Evolutionary conservation across 2,329 filamentous ascomycete species (phyloP), one percentile per base, ranked within the genome.

Genomic region (Helicocarpus griseus): DNA sequence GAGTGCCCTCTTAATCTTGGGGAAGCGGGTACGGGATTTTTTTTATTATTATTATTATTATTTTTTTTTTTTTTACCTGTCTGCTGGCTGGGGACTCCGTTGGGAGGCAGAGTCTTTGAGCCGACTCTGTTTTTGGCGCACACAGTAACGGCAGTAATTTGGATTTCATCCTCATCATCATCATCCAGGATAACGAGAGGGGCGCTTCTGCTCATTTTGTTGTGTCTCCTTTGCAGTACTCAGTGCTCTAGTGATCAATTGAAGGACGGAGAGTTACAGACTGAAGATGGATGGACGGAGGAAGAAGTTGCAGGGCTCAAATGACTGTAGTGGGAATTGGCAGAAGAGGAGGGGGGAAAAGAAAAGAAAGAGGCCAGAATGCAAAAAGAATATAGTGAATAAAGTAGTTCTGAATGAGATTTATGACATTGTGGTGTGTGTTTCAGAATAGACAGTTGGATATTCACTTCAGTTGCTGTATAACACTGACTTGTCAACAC

Each of bases 151-250:
- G 40, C 41, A 13, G 49, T 40, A 21, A 50, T 50, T 35, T 53
- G 47, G 31, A 53, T 8, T 3, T 49, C 51, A 11, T 53, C 51
- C 21, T 50, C 51, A 40, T 49, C 51, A 38, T 53, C 51, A 31
- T 43, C 26, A 36, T 53, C 51, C 21, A 53, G 47, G 17, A 53
- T 45, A 19, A 53, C 19, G 39, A 44, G 4, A 8, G 50, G 50
- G 13, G 29, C 33, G 14, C 5, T 4, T 28, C 35, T 17, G 24
- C 19, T 24, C 43, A 52, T 52, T 17, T 22, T 26, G 19, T 22
- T 2, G 19, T 14, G 13, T 24, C 17, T 21, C n/a, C 6, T 38
- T 26, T 36, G 21, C 8, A 8, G 40, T 6, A 2, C n/a, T 24
- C 17, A 24, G n/a, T 47, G 28, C 5, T 35, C 8, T 8, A 35